Percentiles rank a stretch among this genome's conserved stretches.
Evolutionary conservation across 140 eudicot species (phyloP).

Genomic region (Oenanthe javanica): DNA sequence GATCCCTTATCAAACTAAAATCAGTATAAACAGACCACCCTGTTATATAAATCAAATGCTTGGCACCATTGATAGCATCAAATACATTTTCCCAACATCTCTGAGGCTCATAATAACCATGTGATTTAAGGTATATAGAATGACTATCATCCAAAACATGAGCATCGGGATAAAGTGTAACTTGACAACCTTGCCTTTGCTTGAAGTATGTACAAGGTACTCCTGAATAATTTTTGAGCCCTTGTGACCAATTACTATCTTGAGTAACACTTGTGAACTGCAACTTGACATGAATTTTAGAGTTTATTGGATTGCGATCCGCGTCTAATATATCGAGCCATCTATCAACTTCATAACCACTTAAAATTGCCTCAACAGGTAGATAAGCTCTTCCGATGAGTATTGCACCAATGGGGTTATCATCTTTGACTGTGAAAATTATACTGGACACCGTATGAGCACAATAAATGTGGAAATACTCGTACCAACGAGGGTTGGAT

Average conservation of each 20-base stretch:
- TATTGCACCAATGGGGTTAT: conserved; percentile 65
- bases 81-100: conserved; percentile 85
- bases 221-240: conserved; percentile 42
- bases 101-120: conserved; percentile 42
- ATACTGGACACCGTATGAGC: conserved; percentile 58
- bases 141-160: conserved; percentile 46
- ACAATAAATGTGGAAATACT: conserved; percentile 59
- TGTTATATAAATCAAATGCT: conserved; percentile 61
- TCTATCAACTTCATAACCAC: conserved; percentile 41
- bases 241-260: conserved; percentile 81
- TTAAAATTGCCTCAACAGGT: conserved; percentile 53
- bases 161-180: conserved; percentile 78
- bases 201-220: conserved; percentile 58
- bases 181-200: conserved; percentile 64
- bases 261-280: conserved; percentile 36
- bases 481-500: conserved; percentile 68
- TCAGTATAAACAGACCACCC: conserved; percentile 82
- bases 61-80: conserved; percentile 54
- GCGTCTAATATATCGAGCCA: conserved; percentile 65
- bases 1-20: conserved; percentile 56
- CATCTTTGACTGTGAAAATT: conserved; percentile 71
- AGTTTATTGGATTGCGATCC: conserved; percentile 36
- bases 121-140: conserved; percentile 24
- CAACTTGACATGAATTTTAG: conserved; percentile 63
- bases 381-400: conserved; percentile 78